Conservation (phyloP, 192 early-diverging fungal species). For the Linnemannia elongata region DNA sequence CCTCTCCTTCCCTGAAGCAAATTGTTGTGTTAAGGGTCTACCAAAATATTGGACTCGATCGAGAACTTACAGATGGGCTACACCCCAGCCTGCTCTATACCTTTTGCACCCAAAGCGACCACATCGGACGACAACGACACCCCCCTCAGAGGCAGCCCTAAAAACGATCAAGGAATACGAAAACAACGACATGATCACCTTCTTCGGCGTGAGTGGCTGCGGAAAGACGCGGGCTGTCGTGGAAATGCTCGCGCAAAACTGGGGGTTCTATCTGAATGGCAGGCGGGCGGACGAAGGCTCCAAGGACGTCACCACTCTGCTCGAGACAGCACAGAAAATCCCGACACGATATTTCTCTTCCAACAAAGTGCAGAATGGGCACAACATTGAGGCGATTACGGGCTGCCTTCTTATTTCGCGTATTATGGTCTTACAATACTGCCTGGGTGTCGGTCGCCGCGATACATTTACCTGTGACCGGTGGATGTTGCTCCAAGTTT, state of each 20-base stretch:
- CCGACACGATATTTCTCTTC: conserved; percentile 42
- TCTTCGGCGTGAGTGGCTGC: conserved; percentile 53
- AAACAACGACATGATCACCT: conserved; percentile 44
- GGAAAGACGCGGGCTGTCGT: conserved; percentile 50
- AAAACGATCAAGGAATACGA: conserved; percentile 30
- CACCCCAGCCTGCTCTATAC: conserved; percentile 39
- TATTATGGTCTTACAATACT: conserved; percentile 46
- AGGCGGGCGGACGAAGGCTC: conserved; percentile 42
- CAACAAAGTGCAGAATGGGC: conserved; percentile 48
- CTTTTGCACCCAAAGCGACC: conserved; percentile 46
- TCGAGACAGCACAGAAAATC: conserved; percentile 27
- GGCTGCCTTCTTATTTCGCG: conserved; percentile 45
- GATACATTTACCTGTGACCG: conserved; percentile 52
- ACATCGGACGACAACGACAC: conserved; percentile 40
- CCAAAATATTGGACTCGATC: conserved; percentile 33
- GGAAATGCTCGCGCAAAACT: conserved; percentile 50
- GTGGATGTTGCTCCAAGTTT: conserved; percentile 56
- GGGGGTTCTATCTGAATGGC: conserved; percentile 54
- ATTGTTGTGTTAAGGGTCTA: conserved; percentile 48
- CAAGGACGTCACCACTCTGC: conserved; percentile 50
- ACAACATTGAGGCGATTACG: conserved; percentile 45
- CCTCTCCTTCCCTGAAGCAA: conserved; percentile 30
- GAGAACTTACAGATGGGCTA: conserved; percentile 18
- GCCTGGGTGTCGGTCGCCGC: conserved; percentile 39
- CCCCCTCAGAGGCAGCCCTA: conserved; percentile 32